Base-by-base conservation (phyloP, 805 yeast genomes). In the Priceomyces carsonii region DNA sequence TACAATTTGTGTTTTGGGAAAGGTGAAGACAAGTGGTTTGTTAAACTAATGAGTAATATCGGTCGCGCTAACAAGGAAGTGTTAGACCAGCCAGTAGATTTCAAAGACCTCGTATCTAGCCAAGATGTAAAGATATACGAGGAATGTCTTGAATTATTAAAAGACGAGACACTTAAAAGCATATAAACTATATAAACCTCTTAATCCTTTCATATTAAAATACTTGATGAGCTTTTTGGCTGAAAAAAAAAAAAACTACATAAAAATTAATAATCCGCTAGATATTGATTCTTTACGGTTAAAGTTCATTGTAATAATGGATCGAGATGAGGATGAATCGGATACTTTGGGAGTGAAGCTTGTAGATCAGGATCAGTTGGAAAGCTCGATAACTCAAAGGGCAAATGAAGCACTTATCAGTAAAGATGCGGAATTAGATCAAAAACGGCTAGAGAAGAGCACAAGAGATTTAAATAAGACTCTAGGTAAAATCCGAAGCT, bases 341-440 rank as follows among this genome's bases (percentile, higher is more conserved):
- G 54, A 48, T 15, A 17, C 38, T 4, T 40, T 61, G 8, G 65
- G 61, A 10, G 60, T 85, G 18, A 69, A 69, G 48, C 65, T 87
- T 3, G 79, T 88, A 39, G 89, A 85, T 48, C 98, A 93, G 57
- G 80, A 76, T 35, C 80, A 81, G 6, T 59, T 91, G n/a, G 99
- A 90, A 51, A 63, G 77, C 30, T 67, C 75, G 38, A 81, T 91
- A 21, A 87, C 88, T 12, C 66, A 69, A 21, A 66, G 77, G 59
- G 95, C 96, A 0, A 79, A 80, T 42, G 64, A 66, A 36, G 77
- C 76, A 3, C 70, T 90, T 32, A 62, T 73, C 1, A 59, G 70
- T 25, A 79, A 81, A 34, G 89, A 86, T 32, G 60, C 75, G 1
- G 95, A 85, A 45, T 63, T 83, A 26, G 99, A 93, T 48, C 64